A percentile compares a stretch with the other conserved stretches of the same genome.
Conservation (phyloP, 2,329 filamentous ascomycete species). For the Onygenales sp. region DNA sequence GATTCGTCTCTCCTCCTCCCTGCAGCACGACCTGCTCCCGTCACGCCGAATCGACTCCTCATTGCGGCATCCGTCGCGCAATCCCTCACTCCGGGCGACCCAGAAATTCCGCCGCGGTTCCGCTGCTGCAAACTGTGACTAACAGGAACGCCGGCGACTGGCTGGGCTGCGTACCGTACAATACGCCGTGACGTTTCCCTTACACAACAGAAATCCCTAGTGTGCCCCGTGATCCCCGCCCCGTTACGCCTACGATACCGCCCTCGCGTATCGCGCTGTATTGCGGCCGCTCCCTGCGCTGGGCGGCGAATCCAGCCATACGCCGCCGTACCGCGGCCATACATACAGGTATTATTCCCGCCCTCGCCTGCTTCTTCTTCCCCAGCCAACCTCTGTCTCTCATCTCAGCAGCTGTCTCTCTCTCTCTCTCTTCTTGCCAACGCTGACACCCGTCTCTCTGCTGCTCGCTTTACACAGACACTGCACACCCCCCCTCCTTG, state of each 20-base stretch:
- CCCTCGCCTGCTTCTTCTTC: background rate
- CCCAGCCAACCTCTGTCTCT: background rate
- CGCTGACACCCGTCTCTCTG: conserved; percentile 13
- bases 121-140: conserved; percentile 1
- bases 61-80: too few relatives aligned
- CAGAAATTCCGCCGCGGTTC: background rate
- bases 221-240: background rate
- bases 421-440: conserved; percentile 6
- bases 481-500: background rate
- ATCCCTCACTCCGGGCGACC: too few relatives aligned
- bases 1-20: too few relatives aligned
- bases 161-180: background rate
- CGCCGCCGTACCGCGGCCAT: background rate
- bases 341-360: background rate
- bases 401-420: background rate
- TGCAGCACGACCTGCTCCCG: too few relatives aligned
- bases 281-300: too few relatives aligned
- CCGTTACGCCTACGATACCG: too few relatives aligned
- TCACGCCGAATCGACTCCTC: too few relatives aligned
- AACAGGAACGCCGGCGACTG: conserved; percentile 11
- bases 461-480: conserved; percentile 1
- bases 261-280: too few relatives aligned
- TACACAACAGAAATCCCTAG: conserved; percentile 23
- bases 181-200: conserved; percentile 12
- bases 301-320: background rate